Conservation (phyloP, 495 filamentous ascomycete species). For the Clavariopsis aquatica region DNA sequence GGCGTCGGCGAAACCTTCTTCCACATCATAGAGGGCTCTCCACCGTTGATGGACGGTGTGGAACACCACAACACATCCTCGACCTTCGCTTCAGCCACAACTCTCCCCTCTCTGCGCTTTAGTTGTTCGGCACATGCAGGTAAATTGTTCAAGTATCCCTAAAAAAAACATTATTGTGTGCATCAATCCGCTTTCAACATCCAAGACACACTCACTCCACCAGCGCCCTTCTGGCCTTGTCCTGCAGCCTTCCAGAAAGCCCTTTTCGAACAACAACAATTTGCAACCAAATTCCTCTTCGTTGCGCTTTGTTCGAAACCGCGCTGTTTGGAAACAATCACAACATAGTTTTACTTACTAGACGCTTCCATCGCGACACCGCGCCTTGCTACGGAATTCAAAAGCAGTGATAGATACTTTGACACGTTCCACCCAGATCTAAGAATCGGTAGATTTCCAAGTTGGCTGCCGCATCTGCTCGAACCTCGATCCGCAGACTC, state of each 20-base stretch:
- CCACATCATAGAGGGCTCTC: slow-evolving; percentile 9
- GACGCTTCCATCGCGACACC: slow-evolving; percentile 27
- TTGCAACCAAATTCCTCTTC: slow-evolving; percentile 12
- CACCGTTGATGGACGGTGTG: background rate
- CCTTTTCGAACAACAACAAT: slow-evolving; percentile 18
- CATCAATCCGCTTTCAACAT: background rate
- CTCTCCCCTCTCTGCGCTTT: background rate
- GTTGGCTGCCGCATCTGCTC: background rate
- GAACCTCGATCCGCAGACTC: background rate
- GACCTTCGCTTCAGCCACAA: background rate
- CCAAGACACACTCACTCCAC: slow-evolving; percentile 13
- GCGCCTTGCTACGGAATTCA: slow-evolving; percentile 20
- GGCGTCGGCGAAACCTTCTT: background rate
- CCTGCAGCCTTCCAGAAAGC: slow-evolving; percentile 32
- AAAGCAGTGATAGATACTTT: slow-evolving; percentile 14
- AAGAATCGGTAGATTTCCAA: background rate
- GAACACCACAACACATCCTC: background rate
- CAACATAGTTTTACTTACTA: slow-evolving; percentile 26
- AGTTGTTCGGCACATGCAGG: background rate
- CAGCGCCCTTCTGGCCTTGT: slow-evolving; percentile 27
- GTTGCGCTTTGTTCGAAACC: slow-evolving; percentile 25
- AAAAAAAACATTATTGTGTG: background rate
- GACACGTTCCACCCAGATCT: slow-evolving; percentile 12
- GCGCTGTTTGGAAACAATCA: slow-evolving; percentile 27
- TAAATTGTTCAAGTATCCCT: background rate